phyloP scores from a whole-genome alignment of 2,329 filamentous ascomycete genomes.

The Scytalidium lignicola region DNA sequence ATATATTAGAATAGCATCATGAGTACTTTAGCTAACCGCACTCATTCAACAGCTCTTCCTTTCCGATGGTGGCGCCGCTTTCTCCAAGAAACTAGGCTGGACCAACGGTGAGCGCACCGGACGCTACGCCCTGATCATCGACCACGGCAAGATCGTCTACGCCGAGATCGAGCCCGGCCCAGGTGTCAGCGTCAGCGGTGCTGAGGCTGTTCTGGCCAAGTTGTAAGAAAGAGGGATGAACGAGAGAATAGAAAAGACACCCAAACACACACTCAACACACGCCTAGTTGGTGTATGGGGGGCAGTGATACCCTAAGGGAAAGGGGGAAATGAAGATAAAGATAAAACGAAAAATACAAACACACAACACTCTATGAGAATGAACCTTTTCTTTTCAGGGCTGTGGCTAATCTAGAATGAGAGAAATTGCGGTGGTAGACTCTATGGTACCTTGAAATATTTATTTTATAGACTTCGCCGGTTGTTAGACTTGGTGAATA shows the following conservation, averaged over 20 bases:
- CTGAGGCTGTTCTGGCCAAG: constrained; percentile 27
- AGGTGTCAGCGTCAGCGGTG: constrained; percentile 25
- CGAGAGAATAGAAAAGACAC: too few species aligned
- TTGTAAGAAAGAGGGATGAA: constrained; percentile 10
- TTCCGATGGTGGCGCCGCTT: constrained; percentile 57
- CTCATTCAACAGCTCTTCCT: constrained; percentile 51
- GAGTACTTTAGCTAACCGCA: background rate
- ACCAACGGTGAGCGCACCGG: constrained; percentile 54
- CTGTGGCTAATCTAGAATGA: too few species aligned
- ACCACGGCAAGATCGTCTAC: constrained; percentile 63
- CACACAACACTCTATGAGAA: too few species aligned
- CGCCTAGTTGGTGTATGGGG: too few species aligned
- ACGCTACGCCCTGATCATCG: constrained; percentile 62
- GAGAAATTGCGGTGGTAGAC: too few species aligned
- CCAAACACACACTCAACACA: too few species aligned
- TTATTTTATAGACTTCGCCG: too few species aligned
- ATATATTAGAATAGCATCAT: background rate
- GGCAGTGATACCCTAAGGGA: background rate
- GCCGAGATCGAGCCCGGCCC: constrained; percentile 53
- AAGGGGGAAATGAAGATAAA: too few species aligned
- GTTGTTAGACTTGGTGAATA: too few species aligned
- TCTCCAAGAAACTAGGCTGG: constrained; percentile 64
- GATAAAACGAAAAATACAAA: too few species aligned
- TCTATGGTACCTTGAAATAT: too few species aligned
- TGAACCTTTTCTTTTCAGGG: too few species aligned